Evolutionary conservation across 2,329 filamentous ascomycete genomes (phyloP).

Genomic region (Basipetospora chlamydospora): DNA sequence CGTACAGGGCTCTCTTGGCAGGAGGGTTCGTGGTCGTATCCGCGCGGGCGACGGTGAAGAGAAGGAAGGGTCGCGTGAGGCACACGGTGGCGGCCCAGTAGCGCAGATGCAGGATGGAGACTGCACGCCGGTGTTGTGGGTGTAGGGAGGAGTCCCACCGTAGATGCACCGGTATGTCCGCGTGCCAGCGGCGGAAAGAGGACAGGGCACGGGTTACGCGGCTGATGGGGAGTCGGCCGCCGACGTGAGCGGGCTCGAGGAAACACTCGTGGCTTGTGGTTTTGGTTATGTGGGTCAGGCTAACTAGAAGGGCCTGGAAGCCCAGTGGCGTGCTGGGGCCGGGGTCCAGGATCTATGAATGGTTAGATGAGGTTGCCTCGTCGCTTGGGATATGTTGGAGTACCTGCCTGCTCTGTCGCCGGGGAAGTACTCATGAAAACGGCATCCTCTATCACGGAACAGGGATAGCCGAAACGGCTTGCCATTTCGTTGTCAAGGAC

Average conservation of each 20-base stretch:
- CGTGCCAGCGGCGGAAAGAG: not conserved
- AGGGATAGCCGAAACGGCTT: conserved; percentile 2
- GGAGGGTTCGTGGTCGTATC: not conserved
- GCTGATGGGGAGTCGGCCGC: conserved; percentile 1
- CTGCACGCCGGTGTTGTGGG: conserved; percentile 1
- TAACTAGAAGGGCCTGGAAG: conserved; percentile 1
- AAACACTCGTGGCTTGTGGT: conserved; percentile 2
- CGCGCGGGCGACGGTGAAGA: not conserved
- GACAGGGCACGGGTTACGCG: conserved; percentile 1
- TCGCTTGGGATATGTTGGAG: not conserved
- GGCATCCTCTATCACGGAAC: conserved; percentile 2
- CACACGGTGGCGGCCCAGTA: not conserved
- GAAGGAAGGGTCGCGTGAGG: conserved; percentile 1
- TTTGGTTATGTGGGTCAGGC: not conserved
- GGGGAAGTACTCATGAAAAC: conserved; percentile 2
- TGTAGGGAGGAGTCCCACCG: not conserved
- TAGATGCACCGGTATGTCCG: not conserved
- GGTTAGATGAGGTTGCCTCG: not conserved
- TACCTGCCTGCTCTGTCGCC: conserved; percentile 1
- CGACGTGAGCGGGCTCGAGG: conserved; percentile 1
- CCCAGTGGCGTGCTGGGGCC: conserved; percentile 1
- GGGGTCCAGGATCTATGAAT: not conserved
- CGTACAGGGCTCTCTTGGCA: not conserved
- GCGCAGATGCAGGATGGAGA: conserved; percentile 1
- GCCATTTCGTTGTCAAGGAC: conserved; percentile 4